phyloP scores from a whole-genome alignment of 495 filamentous ascomycete genomes.

The Hypoxylon perforatum region DNA sequence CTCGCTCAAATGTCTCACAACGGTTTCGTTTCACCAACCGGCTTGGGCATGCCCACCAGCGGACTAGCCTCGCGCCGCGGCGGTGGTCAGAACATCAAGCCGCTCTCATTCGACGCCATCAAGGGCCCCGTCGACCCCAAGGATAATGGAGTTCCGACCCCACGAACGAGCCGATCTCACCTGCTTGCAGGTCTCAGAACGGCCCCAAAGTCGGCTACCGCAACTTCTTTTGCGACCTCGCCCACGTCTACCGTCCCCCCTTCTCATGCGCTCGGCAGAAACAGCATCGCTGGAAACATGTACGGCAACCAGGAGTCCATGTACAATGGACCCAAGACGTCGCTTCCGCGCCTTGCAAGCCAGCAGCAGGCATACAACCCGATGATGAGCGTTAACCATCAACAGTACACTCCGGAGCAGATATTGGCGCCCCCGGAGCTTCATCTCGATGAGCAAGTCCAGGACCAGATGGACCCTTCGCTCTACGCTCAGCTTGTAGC shows the following conservation, averaged over 20 bases:
- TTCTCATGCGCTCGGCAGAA: conserved; percentile 52
- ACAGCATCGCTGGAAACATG: conserved; percentile 60
- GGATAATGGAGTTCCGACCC: conserved; percentile 74
- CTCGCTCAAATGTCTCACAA: conserved; percentile 99
- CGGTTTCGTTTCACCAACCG: conserved; percentile 73
- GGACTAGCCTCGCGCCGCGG: conserved; percentile 84
- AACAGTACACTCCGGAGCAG: conserved; percentile 74
- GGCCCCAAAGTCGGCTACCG: conserved; percentile 84
- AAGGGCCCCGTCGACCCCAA: conserved; percentile 57
- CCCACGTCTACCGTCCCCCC: conserved; percentile 65
- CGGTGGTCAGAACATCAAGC: conserved; percentile 81
- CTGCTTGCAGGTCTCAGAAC: conserved; percentile 93
- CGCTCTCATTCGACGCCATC: conserved; percentile 77
- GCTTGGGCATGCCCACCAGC: conserved; percentile 77
- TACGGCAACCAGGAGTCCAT: conserved; percentile 55
- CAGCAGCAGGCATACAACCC: conserved; percentile 51
- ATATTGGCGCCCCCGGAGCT: conserved; percentile 85
- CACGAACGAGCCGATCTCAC: conserved; percentile 93
- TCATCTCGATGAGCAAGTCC: conserved; percentile 71
- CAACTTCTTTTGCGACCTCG: conserved; percentile 65
- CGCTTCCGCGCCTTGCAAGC: conserved; percentile 55
- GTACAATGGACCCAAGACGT: conserved; percentile 65
- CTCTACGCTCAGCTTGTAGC: conserved; percentile 85
- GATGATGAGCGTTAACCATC: conserved; percentile 49
- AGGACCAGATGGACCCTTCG: conserved; percentile 80